Conservation (phyloP, 2,329 filamentous ascomycete species). For the Verticillium longisporum region DNA sequence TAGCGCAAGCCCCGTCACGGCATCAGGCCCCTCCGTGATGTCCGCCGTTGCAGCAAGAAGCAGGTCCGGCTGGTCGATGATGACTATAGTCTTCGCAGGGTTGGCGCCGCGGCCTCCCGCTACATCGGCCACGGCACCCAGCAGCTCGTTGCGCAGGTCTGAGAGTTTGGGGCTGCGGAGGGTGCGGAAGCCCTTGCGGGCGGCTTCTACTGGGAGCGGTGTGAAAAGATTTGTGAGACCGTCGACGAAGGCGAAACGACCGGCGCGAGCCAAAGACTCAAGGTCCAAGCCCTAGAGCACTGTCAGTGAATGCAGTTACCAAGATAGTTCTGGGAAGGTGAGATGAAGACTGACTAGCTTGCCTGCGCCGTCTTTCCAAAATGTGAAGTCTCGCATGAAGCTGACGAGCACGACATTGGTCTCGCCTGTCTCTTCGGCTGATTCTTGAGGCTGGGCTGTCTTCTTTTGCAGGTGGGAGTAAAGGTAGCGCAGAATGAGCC, state of each 20-base stretch:
- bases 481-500: conserved; percentile 55
- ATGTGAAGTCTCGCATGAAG: conserved; percentile 70
- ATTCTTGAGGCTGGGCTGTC: not conserved
- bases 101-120: conserved; percentile 28
- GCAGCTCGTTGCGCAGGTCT: conserved; percentile 31
- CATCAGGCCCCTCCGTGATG: conserved; percentile 25
- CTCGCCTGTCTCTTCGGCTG: conserved; percentile 3
- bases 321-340: not conserved
- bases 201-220: conserved; percentile 1
- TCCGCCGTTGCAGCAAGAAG: conserved; percentile 48
- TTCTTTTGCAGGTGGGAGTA: conserved; percentile 32
- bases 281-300: conserved; percentile 60
- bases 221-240: conserved; percentile 56
- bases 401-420: conserved; percentile 67
- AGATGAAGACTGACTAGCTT: conserved; percentile 50
- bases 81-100: conserved; percentile 44
- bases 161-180: conserved; percentile 24
- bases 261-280: conserved; percentile 47
- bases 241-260: conserved; percentile 67
- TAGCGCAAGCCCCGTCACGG: conserved; percentile 35
- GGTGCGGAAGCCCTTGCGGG: conserved; percentile 9
- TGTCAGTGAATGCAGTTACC: not conserved
- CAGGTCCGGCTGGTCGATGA: conserved; percentile 61
- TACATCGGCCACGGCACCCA: conserved; percentile 33
- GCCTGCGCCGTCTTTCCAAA: conserved; percentile 68